Evolutionary conservation across 1,284 basidiomycete species (phyloP), one percentile per base, ranked within the genome.

Genomic region (Uromyces viciae-fabae): DNA sequence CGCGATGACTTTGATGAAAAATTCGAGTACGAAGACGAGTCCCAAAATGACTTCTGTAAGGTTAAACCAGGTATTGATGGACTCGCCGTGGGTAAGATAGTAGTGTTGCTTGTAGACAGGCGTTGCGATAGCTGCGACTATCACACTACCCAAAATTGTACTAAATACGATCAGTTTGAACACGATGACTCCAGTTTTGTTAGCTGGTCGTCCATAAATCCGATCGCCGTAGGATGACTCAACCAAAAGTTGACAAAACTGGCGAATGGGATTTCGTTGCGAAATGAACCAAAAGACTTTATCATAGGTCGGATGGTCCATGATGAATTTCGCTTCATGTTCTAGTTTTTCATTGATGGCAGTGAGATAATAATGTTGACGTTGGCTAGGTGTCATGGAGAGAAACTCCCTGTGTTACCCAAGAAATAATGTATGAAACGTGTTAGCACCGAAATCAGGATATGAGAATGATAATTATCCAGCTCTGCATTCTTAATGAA

Each of bases 231-330:
- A 90, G 0, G 93, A 90, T 0, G 95, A 93, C 19, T 90, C 90
- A 7, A 96, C 94, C 42, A 97, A 86, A 79, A 90, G 90, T 87
- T 99, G 96, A 85, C 93, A 98, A 80, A 92, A 86, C 74, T 88
- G 89, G 0, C 96, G 91, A 58, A 97, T 69, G 3, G 87, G 86
- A 83, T 92, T 95, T 83, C 90, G 90, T 86, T 97, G 94, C 2
- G 92, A 91, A 85, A 98, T 92, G 11, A 97, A 83, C 91, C 94
- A 98, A 83, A 98, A 92, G 0, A 93, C 91, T 84, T 91, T 92
- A 87, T 98, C 96, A 84, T 93, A 99, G 0, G 91, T 90, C 0
- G 96, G 94, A 87, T 98, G 92, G 64, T 92, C 90, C 1, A 90
- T 90, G 83, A 98, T 97, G 85, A 97, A 94, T 83, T 94, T 92